These are phyloP conservation scores for Verticillium klebahnii DNA, from an alignment of 2,329 filamentous ascomycete genomes.

Conservation along the genomic window DNA sequence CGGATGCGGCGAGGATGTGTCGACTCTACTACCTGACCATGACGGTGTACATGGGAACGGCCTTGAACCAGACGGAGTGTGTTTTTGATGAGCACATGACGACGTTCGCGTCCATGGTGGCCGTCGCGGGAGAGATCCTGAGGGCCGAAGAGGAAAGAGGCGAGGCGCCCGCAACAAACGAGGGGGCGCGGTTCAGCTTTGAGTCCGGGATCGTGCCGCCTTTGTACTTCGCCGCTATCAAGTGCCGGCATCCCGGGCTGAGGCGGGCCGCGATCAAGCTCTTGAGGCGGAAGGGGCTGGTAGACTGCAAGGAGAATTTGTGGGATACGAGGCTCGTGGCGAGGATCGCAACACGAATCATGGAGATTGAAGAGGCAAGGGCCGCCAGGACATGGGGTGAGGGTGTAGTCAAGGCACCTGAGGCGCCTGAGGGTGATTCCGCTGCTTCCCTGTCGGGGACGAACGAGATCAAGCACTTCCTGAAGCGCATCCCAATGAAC, in stretches of 20 bases:
- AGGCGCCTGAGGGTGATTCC: not conserved
- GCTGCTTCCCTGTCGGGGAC: not conserved
- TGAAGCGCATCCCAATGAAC: not conserved
- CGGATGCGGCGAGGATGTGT: constrained; percentile 21
- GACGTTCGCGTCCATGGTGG: constrained; percentile 31
- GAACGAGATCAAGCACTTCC: not conserved
- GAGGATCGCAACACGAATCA: constrained; percentile 26
- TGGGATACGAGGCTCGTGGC: constrained; percentile 30
- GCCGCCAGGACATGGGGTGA: not conserved
- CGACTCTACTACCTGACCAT: constrained; percentile 30
- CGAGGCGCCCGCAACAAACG: constrained; percentile 3
- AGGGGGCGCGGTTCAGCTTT: constrained; percentile 29
- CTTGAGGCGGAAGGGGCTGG: constrained; percentile 23
- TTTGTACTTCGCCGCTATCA: constrained; percentile 33
- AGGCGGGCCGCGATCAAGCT: constrained; percentile 31
- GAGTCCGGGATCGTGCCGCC: constrained; percentile 37
- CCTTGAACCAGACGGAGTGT: constrained; percentile 23
- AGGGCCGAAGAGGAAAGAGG: constrained; percentile 3
- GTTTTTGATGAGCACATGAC: constrained; percentile 28
- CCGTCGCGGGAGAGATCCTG: constrained; percentile 17
- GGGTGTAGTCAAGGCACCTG: not conserved
- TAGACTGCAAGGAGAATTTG: constrained; percentile 31
- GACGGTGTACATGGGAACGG: constrained; percentile 26
- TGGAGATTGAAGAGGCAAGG: constrained; percentile 28
- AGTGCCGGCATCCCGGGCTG: constrained; percentile 36